Base-by-base conservation (phyloP, 108 stramenopile genomes). In the Nitzschia sp. region DNA sequence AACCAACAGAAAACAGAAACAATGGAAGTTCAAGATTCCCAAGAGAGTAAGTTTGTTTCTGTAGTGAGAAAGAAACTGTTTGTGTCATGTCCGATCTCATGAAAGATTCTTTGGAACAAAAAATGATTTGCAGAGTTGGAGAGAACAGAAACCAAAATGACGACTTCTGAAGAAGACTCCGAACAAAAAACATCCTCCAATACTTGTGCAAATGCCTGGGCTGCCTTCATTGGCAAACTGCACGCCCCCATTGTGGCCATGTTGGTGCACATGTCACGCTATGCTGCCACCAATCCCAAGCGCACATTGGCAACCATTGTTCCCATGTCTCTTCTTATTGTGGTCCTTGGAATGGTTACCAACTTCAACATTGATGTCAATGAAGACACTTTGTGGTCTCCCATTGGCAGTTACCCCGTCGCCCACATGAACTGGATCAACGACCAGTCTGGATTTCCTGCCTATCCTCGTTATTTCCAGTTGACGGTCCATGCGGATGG, bases 301-400 rank as follows among this genome's bases (percentile, higher is more conserved):
- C 11, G 10, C 12, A 17, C 15, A 39, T 15, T 59, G 14, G 14
- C 39, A 20, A 15, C n/a, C 51, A 43, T 69, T 22, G 62, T 54
- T 44, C 15, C 17, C 11, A 41, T 76, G 14, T 52, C 68, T 40
- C 17, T 76, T 29, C 51, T 19, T 8, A 19, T 76, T 12, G 15
- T 56, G 26, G 61, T 25, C 3, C 42, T 55, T 44, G 77, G 77
- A 6, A 3, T 67, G 17, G 52, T 44, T 25, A 78, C 77, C 24
- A 78, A 78, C 55, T 78, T 72, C 56, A 21, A 42, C 3, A 26
- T 78, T 11, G 77, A 78, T 22, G 51, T 46, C 21, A 46, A 68
- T 20, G 57, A 67, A 42, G 65, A 65, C 41, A 46, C 29, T 12
- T 54, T 78, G 7, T 72, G 63, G 58, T 14, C 59, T 11, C 59